phyloP scores from a whole-genome alignment of 2,329 filamentous ascomycete species.

The Aspergillus bombycis region DNA sequence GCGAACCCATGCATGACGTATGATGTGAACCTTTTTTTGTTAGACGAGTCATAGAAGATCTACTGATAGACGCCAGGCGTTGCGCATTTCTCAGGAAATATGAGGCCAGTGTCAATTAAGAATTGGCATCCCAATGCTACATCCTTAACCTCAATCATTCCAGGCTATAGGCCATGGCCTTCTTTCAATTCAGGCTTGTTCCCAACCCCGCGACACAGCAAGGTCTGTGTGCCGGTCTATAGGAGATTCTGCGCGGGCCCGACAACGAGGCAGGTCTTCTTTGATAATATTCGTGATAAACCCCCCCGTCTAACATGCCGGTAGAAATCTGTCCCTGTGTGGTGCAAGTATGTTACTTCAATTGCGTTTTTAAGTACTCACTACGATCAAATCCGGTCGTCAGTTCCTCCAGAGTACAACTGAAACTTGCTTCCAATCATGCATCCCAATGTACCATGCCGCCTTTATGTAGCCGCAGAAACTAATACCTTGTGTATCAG shows the following conservation, averaged over 20 bases:
- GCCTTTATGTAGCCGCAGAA: neutral
- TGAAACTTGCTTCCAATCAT: neutral
- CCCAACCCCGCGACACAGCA: conserved; percentile 1
- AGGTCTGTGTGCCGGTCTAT: conserved; percentile 1
- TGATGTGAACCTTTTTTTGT: neutral
- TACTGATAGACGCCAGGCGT: neutral
- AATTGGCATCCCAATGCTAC: conserved; percentile 20
- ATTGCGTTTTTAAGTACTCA: neutral
- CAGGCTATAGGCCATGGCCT: conserved; percentile 3
- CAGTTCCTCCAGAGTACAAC: neutral
- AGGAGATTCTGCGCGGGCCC: conserved; percentile 13
- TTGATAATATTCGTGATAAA: conserved; percentile 1
- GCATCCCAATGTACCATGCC: neutral
- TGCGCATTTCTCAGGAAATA: conserved; percentile 3
- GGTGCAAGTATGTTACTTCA: conserved; percentile 13
- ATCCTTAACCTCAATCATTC: conserved; percentile 8
- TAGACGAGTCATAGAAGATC: neutral
- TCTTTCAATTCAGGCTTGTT: conserved; percentile 1
- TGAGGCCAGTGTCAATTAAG: conserved; percentile 11
- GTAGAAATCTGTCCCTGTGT: conserved; percentile 17
- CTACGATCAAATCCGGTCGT: neutral
- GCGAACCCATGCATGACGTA: neutral
- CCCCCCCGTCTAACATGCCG: conserved; percentile 12
- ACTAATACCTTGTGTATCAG: neutral
- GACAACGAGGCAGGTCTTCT: conserved; percentile 22